Percentiles rank a stretch among this genome's conserved stretches.
Conservation (phyloP, 164 flowering plant genomes). For the Vitis rotundifolia region DNA sequence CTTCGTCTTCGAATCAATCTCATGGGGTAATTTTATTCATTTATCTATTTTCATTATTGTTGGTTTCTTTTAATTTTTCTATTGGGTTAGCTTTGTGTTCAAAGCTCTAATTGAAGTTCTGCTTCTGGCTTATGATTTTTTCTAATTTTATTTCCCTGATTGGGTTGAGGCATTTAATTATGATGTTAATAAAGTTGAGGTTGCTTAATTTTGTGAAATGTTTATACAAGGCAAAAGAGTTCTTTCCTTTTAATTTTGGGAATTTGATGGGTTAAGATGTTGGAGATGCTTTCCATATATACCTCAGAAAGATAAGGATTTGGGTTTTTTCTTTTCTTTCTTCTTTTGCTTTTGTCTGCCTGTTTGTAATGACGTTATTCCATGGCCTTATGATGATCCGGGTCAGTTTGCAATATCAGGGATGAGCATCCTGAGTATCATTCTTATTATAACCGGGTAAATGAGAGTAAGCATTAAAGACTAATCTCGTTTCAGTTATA, state of each 20-base stretch:
- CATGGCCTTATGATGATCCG: too few relatives aligned
- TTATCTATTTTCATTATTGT: background rate
- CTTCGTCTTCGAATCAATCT: slow-evolving; percentile 72
- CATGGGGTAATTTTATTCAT: slow-evolving; percentile 54
- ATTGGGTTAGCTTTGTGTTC: background rate
- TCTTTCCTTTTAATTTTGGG: background rate
- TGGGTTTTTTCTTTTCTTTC: background rate
- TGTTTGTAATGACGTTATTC: background rate
- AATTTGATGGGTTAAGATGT: background rate
- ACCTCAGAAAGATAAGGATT: background rate
- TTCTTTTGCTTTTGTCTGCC: background rate
- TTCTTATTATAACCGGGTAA: too few relatives aligned
- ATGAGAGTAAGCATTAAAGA: too few relatives aligned
- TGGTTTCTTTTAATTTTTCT: background rate
- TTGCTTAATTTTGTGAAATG: background rate
- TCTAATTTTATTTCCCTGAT: background rate
- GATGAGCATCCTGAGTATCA: too few relatives aligned
- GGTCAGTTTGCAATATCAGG: too few relatives aligned
- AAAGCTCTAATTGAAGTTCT: background rate
- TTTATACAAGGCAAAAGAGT: background rate
- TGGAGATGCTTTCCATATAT: background rate
- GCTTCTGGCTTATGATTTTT: background rate
- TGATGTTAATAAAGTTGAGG: background rate
- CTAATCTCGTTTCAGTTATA: too few relatives aligned
- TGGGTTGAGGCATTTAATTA: background rate